Evolutionary conservation across 192 early-diverging fungal genomes (phyloP), one percentile per base, ranked within the genome.

Genomic region (Dissophora ornata): DNA sequence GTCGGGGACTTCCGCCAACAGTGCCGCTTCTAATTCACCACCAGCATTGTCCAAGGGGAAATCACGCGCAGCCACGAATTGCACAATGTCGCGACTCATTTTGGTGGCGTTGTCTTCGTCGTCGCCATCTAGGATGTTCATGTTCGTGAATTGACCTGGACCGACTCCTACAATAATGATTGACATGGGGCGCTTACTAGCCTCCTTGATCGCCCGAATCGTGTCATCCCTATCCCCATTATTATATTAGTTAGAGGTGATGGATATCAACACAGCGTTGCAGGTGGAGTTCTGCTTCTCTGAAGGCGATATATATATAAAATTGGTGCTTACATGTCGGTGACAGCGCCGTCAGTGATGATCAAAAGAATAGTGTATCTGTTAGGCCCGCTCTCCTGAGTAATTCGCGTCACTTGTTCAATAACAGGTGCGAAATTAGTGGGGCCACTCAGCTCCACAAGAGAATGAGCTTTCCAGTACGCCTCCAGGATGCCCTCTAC

Each of bases 161-260:
- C 86, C 86, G 16, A 88, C 82, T 30, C 86, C 86, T 9, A 88
- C 83, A 77, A 88, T 88, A 28, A 88, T 65, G 33, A 88, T 86
- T 10, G 81, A 83, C 7, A 88, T 55, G 1, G 85, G 81, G 25
- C 79, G 56, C 4, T 60, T 48, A 30, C 77, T 73, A 7, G 81
- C 85, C 29, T 74, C 57, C 13, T 83, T 64, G 38, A 86, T 82
- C 4, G 83, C 82, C 57, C 71, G 56, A 1, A 82, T 45, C 2
- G 86, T 88, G 13, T 50, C 62, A 21, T 82, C 60, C 75, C 78
- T 70, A 52, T 80, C 48, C 34, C 11, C 32, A 34, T 22, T 18
- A 2, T n/a, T n/a, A n/a, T n/a, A n/a, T n/a, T n/a, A n/a, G n/a
- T n/a, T n/a, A n/a, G n/a, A n/a, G n/a, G n/a, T n/a, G n/a, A n/a